Evolutionary conservation across 2,329 filamentous ascomycete species (phyloP).

Genomic region (Penicillium sp.): DNA sequence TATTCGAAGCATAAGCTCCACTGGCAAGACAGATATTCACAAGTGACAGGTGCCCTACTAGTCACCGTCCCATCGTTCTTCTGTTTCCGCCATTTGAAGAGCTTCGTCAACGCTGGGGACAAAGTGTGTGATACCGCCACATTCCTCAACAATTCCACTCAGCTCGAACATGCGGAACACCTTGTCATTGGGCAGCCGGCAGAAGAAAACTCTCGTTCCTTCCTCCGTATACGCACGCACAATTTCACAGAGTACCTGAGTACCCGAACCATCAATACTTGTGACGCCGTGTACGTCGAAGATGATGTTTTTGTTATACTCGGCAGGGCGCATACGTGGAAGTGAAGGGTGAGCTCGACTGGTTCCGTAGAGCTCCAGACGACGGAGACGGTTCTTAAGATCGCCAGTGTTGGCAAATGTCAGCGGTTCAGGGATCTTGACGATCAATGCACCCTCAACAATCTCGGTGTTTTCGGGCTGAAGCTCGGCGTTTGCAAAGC

Average conservation of each 20-base stretch:
- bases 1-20: background rate
- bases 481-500: slow-evolving; percentile 81
- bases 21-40: background rate
- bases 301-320: slow-evolving; percentile 87
- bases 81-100: slow-evolving; percentile 73
- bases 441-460: slow-evolving; percentile 87
- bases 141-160: slow-evolving; percentile 81
- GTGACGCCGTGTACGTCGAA: slow-evolving; percentile 99
- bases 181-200: slow-evolving; percentile 52
- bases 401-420: slow-evolving; percentile 97
- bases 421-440: slow-evolving; percentile 95
- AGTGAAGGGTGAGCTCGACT: slow-evolving; percentile 80
- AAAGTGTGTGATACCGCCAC: slow-evolving; percentile 76
- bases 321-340: slow-evolving; percentile 72
- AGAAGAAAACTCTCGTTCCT: slow-evolving; percentile 62
- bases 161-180: slow-evolving; percentile 73
- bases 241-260: slow-evolving; percentile 89
- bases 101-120: slow-evolving; percentile 83
- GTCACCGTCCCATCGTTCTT: slow-evolving; percentile 51
- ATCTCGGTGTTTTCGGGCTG: slow-evolving; percentile 77
- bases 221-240: slow-evolving; percentile 75
- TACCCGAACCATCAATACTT: slow-evolving; percentile 86
- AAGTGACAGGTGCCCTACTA: slow-evolving; percentile 4
- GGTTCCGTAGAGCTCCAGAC: slow-evolving; percentile 90
- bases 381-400: slow-evolving; percentile 76